phyloP scores from a whole-genome alignment of 805 yeast species.

The Candida ovalis region DNA sequence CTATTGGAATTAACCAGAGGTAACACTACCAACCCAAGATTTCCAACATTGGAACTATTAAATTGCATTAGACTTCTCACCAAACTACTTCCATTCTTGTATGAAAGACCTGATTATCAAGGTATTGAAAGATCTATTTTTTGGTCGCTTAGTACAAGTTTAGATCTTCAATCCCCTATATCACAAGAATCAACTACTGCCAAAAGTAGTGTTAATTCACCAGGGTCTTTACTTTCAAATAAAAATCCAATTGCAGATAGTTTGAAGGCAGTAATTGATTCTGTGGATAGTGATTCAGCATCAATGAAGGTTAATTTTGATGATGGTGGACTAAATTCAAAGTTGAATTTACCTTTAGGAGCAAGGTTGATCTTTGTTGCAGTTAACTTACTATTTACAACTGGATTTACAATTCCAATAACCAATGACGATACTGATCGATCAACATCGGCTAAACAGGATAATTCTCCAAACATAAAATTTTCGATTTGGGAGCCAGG shows the following conservation, averaged over 20 bases:
- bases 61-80: conserved; percentile 65
- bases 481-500: conserved; percentile 77
- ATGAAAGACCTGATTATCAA: conserved; percentile 44
- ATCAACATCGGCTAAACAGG: not conserved
- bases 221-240: conserved; percentile 19
- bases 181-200: conserved; percentile 17
- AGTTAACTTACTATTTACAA: conserved; percentile 48
- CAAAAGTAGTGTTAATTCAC: conserved; percentile 21
- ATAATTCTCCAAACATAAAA: conserved; percentile 26
- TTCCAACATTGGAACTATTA: conserved; percentile 39
- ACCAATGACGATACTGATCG: not conserved
- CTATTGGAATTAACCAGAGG: conserved; percentile 23
- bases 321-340: conserved; percentile 10
- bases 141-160: conserved; percentile 36
- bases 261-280: conserved; percentile 14
- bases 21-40: conserved; percentile 18
- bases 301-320: conserved; percentile 9
- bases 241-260: conserved; percentile 19
- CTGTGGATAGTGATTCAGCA: conserved; percentile 9
- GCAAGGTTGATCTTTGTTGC: conserved; percentile 34
- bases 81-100: conserved; percentile 61
- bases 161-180: conserved; percentile 10
- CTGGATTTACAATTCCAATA: conserved; percentile 50
- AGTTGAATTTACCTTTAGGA: conserved; percentile 32
- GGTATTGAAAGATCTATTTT: conserved; percentile 36